Conservation (phyloP, 371 early-diverging fungal species). For the Coemansia sp. region DNA sequence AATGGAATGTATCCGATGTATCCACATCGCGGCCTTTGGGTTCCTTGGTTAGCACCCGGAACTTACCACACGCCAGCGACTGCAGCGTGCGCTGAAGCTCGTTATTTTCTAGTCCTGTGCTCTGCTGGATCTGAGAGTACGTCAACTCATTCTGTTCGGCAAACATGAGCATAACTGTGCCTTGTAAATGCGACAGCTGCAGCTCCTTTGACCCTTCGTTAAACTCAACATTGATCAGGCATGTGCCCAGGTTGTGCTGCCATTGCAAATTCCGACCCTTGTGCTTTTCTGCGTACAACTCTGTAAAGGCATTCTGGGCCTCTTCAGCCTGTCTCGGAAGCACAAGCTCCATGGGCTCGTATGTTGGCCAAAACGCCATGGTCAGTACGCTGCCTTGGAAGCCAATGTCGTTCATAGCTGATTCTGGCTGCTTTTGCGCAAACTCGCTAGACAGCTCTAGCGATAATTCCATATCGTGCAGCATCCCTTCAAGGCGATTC, state of each 20-base stretch:
- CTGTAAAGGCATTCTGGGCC: conserved; percentile 55
- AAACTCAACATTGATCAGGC: conserved; percentile 67
- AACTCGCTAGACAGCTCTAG: conserved; percentile 26
- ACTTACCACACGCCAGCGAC: conserved; percentile 80
- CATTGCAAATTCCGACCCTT: conserved; percentile 79
- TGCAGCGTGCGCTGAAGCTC: conserved; percentile 80
- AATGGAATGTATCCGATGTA: conserved; percentile 62
- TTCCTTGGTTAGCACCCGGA: conserved; percentile 68
- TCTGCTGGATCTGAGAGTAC: conserved; percentile 64
- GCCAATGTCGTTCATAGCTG: conserved; percentile 22
- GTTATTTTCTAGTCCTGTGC: conserved; percentile 61
- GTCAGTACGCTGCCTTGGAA: conserved; percentile 80
- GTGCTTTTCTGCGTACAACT: conserved; percentile 72
- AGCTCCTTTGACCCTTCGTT: conserved; percentile 48
- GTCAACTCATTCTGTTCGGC: conserved; percentile 48
- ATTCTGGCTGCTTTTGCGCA: background rate
- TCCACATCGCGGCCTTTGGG: conserved; percentile 54
- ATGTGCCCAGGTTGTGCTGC: conserved; percentile 77
- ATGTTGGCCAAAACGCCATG: conserved; percentile 87
- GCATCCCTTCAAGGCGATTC: conserved; percentile 80
- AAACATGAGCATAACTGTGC: conserved; percentile 47
- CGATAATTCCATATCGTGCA: conserved; percentile 51
- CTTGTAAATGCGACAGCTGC: conserved; percentile 39
- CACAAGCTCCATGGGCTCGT: conserved; percentile 61
- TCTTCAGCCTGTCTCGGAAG: conserved; percentile 67